Conservation (phyloP, 257 asterid species). For the Fraxinus quadrangulata region DNA sequence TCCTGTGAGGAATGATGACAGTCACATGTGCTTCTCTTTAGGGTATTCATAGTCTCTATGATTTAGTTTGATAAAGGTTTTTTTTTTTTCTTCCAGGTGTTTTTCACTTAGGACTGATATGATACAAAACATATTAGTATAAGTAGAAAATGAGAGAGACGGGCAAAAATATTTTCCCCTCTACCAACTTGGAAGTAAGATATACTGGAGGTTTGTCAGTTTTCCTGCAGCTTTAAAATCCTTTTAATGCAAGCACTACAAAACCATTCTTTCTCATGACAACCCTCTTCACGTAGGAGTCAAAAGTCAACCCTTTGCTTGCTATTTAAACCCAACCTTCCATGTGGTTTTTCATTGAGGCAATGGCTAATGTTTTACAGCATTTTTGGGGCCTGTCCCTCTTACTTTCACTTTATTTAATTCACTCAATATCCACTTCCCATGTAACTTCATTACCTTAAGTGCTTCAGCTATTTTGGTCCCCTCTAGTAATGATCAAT, state of each 20-base stretch:
- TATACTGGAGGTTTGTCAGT: conserved; percentile 11
- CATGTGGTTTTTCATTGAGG: conserved; percentile 30
- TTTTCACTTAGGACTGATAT: neutral
- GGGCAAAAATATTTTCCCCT: neutral
- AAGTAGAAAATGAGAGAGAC: neutral
- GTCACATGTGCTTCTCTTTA: conserved; percentile 29
- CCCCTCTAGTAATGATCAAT: conserved; percentile 13
- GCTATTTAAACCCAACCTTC: conserved; percentile 33
- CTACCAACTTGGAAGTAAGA: conserved; percentile 19
- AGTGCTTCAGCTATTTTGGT: conserved; percentile 25
- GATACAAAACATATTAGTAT: conserved; percentile 1
- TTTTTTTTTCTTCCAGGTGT: neutral
- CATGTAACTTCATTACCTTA: conserved; percentile 41
- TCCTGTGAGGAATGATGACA: conserved; percentile 22
- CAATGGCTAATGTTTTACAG: conserved; percentile 34
- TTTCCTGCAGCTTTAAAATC: conserved; percentile 5
- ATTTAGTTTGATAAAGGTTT: neutral
- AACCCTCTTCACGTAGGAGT: neutral
- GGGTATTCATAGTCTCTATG: neutral
- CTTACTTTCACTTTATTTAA: conserved; percentile 40
- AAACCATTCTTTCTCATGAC: conserved; percentile 23
- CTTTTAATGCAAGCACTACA: conserved; percentile 4
- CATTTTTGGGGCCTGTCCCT: conserved; percentile 50
- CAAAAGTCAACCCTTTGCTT: conserved; percentile 18
- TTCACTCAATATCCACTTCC: conserved; percentile 40